Evolutionary conservation across 1,284 basidiomycete genomes (phyloP), one percentile per base, ranked within the genome.

Genomic region (Cerioporus squamosus): DNA sequence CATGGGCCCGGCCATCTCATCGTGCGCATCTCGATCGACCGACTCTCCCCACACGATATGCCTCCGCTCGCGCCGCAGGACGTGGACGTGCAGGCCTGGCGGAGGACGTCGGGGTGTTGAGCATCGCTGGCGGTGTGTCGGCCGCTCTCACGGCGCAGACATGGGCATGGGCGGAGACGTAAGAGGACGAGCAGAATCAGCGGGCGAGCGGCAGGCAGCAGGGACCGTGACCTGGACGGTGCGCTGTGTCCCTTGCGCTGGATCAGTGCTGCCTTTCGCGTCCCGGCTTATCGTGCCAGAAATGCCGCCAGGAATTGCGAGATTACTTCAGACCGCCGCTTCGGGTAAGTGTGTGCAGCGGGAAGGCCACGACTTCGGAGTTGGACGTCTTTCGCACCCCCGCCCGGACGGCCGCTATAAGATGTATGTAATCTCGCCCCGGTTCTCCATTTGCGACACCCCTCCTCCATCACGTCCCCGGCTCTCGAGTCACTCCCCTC

Each of bases 371-470:
- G 57, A 51, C 47, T 64, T 61, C 62, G 67, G 67, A 65, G 65
- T 66, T 65, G 51, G 39, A 36, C 44, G 45, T 23, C 44, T 45
- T 68, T 67, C 65, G 57, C 65, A 66, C 67, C 62, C 59, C 60
- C 55, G 14, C 20, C 54, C 60, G 39, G 46, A 51, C 52, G 53
- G 60, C 48, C 59, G 38, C 53, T 69, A 69, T 69, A 69, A 69
- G 64, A 67, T 57, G 64, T 67, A 69, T 69, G 67, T 69, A 67
- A 69, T 65, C 66, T 64, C 67, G 63, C 67, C 61, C 63, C 55
- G 42, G 51, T 69, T 57, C 67, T 62, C 55, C 59, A 59, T 65
- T 66, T 66, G 67, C 66, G 66, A 69, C 63, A 66, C 66, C 67
- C 61, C 62, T 66, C 67, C 68, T 66, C 66, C 66, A 68, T 71